phyloP scores from a whole-genome alignment of 2,329 filamentous ascomycete genomes.

The Trichoderma sp. region DNA sequence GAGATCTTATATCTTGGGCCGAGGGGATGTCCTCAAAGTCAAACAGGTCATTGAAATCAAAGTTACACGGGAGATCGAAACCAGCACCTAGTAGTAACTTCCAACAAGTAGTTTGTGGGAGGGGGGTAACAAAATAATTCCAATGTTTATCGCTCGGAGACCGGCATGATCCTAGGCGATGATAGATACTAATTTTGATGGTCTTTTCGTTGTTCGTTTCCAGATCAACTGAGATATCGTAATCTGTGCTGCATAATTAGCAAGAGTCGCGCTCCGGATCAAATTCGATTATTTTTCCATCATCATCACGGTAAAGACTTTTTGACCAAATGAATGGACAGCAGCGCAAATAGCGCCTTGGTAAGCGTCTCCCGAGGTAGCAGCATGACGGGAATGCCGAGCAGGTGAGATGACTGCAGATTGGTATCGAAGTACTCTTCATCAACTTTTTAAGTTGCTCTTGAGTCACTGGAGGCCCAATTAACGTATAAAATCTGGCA shows the following conservation, averaged over 20 bases:
- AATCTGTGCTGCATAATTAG: not conserved
- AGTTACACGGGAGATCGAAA: too few relatives aligned
- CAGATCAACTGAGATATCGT: not conserved
- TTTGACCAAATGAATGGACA: rapidly evolving
- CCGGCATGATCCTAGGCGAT: not conserved
- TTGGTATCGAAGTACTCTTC: not conserved
- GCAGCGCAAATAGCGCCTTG: not conserved
- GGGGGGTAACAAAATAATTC: not conserved
- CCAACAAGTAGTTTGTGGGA: rapidly evolving
- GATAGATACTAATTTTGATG: not conserved
- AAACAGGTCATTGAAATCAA: too few relatives aligned
- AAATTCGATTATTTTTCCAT: not conserved
- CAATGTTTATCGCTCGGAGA: not conserved
- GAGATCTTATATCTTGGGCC: not conserved
- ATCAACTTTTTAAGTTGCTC: not conserved
- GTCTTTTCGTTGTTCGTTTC: not conserved
- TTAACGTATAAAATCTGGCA: not conserved
- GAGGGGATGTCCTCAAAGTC: not conserved
- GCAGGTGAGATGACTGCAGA: not conserved
- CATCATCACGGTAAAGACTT: not conserved
- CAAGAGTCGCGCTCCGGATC: not conserved
- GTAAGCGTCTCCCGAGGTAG: not conserved
- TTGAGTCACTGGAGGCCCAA: not conserved
- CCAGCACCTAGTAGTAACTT: rapidly evolving
- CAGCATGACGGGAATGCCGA: not conserved